phyloP scores from a whole-genome alignment of 225 moss, liverwort and hornwort species.

The Sphagnum tenellum region DNA sequence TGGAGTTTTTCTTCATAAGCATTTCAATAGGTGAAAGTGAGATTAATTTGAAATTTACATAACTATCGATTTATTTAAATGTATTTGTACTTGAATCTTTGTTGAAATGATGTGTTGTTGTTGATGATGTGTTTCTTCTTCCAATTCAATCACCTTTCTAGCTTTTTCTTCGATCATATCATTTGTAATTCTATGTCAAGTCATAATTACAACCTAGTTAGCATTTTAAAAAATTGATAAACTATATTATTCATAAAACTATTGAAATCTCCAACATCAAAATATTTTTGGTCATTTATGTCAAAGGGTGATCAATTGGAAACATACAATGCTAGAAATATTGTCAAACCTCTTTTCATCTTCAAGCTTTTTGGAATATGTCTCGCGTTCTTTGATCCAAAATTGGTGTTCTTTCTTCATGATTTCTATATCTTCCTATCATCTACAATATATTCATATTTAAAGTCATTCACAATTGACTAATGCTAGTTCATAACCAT shows the following conservation, averaged over 20 bases:
- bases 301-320: too few species aligned
- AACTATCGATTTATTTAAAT: neutral
- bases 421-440: conserved; percentile 74
- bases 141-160: conserved; percentile 36
- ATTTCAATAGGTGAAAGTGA: neutral
- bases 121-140: conserved; percentile 48
- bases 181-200: conserved; percentile 43
- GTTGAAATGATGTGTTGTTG: conserved; percentile 36
- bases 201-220: neutral
- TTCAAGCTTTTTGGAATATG: conserved; percentile 34
- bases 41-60: neutral
- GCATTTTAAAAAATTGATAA: too few species aligned
- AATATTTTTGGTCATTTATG: too few species aligned
- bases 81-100: conserved; percentile 53
- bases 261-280: too few species aligned
- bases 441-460: conserved; percentile 1
- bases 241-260: too few species aligned
- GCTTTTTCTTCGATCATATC: conserved; percentile 55
- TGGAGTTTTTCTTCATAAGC: neutral
- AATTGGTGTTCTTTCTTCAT: conserved; percentile 75
- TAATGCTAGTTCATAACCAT: too few species aligned
- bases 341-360: conserved; percentile 53
- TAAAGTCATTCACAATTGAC: too few species aligned
- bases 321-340: too few species aligned
- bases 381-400: conserved; percentile 65